Percentiles rank a stretch among this genome's conserved stretches.
Conservation (phyloP, 441 rosid species). For the Flueggea neowawraea region DNA sequence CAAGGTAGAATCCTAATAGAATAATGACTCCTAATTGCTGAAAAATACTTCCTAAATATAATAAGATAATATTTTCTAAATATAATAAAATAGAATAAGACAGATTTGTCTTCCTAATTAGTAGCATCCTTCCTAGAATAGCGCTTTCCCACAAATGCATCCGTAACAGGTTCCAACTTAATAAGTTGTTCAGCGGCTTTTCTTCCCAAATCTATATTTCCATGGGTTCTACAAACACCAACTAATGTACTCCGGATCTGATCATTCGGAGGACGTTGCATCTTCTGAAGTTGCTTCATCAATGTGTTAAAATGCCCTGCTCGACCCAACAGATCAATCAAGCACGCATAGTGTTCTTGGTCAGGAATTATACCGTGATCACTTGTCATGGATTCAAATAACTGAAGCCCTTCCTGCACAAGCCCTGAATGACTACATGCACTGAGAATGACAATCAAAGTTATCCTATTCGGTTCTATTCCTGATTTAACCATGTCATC, state of each 20-base stretch:
- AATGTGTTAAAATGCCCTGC: conserved; percentile 64
- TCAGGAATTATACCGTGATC: conserved; percentile 38
- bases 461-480: conserved; percentile 52
- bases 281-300: conserved; percentile 38
- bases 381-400: conserved; percentile 34
- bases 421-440: conserved; percentile 72
- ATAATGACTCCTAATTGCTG: too few species aligned
- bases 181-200: conserved; percentile 60
- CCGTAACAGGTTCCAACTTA: too few species aligned
- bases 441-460: conserved; percentile 61
- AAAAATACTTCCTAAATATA: too few species aligned
- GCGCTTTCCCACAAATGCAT: too few species aligned
- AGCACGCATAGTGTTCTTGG: conserved; percentile 71
- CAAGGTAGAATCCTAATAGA: too few species aligned
- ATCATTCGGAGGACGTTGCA: conserved; percentile 49
- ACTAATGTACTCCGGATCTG: conserved; percentile 69
- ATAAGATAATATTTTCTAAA: too few species aligned
- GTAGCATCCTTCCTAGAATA: too few species aligned
- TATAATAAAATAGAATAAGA: too few species aligned
- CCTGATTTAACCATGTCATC: conserved; percentile 42
- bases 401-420: conserved; percentile 43
- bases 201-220: conserved; percentile 55
- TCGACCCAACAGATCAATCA: conserved; percentile 67
- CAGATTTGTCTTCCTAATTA: too few species aligned
- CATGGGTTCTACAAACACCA: conserved; percentile 66